Evolutionary conservation across 164 flowering plant genomes (phyloP), one percentile per base, ranked within the genome.

Genomic region (Vitis riparia): DNA sequence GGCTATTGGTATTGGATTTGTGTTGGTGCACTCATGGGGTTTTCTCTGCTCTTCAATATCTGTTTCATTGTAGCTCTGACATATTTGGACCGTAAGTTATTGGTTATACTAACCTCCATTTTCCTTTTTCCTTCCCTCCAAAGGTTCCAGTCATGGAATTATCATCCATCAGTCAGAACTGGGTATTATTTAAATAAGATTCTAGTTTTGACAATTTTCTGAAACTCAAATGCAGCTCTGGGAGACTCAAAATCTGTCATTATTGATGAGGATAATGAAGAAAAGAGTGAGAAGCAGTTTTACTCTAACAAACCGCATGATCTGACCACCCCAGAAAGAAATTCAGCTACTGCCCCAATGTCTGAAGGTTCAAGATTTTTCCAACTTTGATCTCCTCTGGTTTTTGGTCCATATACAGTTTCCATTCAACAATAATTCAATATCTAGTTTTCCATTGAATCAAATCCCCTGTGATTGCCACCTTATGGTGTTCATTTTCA

Each of bases 1-100:
- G 83, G 70, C 4, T 64, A 77, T 17, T 77, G 81, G 89, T 86
- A 78, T 62, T 87, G 93, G 89, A 79, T 87, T 29, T 77, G 87
- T 52, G 59, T 84, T 52, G 85, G 63, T 10, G 91, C 84, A 49
- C 82, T 87, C 30, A 8, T 83, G 14, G 88, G 79, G 1, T 87
- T 77, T 59, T 73, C 87, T 51, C 32, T 89, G 47, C 78, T 87
- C 55, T 89, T 87, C 81, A 89, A 87, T 67, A 12, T 80, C 37
- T 63, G 67, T 37, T 85, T 86, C 57, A 69, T 83, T 7, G 44
- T 51, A 8, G 87, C 88, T 1, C 73, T 89, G 55, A 78, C 84
- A 12, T 85, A 68, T 60, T 67, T 83, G 55, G 71, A 83, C 13
- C 85, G 89, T 85, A 78, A 76, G 87, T 55, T 12, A 15, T 49